Conservation (phyloP, 805 yeast species). For the Metahyphopichia silvanorum region DNA sequence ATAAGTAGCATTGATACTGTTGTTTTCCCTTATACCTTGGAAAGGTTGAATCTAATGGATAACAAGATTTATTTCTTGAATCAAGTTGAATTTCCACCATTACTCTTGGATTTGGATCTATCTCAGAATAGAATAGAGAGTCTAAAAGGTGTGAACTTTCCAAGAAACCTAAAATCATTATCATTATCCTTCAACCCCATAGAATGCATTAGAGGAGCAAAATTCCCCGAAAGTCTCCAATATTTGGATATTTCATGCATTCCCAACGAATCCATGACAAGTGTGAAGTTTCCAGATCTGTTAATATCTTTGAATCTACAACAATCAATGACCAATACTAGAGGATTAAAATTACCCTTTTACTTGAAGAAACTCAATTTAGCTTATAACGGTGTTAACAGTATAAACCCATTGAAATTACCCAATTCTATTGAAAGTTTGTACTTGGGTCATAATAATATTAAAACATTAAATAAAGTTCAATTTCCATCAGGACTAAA, state of each 20-base stretch:
- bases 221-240: constrained; percentile 35
- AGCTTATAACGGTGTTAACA: constrained; percentile 40
- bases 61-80: constrained; percentile 37
- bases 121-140: constrained; percentile 40
- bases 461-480: constrained; percentile 43
- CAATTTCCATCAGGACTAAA: constrained; percentile 32
- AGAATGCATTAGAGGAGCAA: constrained; percentile 38
- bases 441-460: constrained; percentile 36
- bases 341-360: constrained; percentile 40
- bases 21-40: constrained; percentile 29
- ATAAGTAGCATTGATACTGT: constrained; percentile 34
- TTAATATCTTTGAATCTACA: constrained; percentile 34
- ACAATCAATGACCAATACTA: constrained; percentile 42
- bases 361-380: constrained; percentile 27
- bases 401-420: constrained; percentile 42
- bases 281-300: constrained; percentile 43
- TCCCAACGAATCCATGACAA: constrained; percentile 46
- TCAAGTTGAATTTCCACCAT: constrained; percentile 35
- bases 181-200: constrained; percentile 38
- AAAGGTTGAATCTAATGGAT: constrained; percentile 30
- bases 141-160: constrained; percentile 35
- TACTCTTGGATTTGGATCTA: constrained; percentile 27
- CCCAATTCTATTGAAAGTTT: constrained; percentile 39
- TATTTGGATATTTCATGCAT: constrained; percentile 39
- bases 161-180: constrained; percentile 25